Evolutionary conservation across 2,329 filamentous ascomycete genomes (phyloP), one percentile per base, ranked within the genome.

Genomic region (Fusarium gaditjirri): DNA sequence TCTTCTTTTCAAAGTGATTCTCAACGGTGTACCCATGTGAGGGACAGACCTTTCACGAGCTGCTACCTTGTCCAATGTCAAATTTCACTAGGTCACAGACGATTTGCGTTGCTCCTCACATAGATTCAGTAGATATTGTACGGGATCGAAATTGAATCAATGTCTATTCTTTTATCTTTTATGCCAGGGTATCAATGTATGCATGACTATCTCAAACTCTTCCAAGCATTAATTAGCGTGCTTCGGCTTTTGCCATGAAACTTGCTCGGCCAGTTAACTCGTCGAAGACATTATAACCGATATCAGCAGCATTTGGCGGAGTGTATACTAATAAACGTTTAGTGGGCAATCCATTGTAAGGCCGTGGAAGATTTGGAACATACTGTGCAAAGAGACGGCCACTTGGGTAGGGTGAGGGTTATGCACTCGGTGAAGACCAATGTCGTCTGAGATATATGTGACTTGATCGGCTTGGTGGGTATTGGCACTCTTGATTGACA

Each of bases 361-460:
- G 1, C 3, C 5, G 0, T 11, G 7, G 4, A 14, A 5, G 5
- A 0, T 10, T 8, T 3, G 3, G 17, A 16, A 36, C 62, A 14
- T 58, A 65, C 63, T 33, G 3, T 65, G 63, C 6, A 65, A 12
- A 8, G 63, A 65, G 9, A 65, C 50, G 8, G 63, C 63, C 27
- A 65, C 63, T 8, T 65, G 52, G 12, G 60, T 65, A 16, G 63
- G 63, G 7, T 65, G 63, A 12, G 60, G 63, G 23, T 65, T 65
- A 19, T 65, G 60, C 8, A 65, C 63, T 1, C 63, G 63, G 29
- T 65, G 63, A 6, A 65, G 23, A 5, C 63, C 63, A 33, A 65
- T 65, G 6, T 19, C 56, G 21, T 65, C 63, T 3, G 63, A 65
- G 31, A 65, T 65, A 14, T 65, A 65, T 3, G 63, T 65, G 10